Base-by-base conservation (phyloP, 1,139 yeast genomes). In the Geotrichum macrosporum region DNA sequence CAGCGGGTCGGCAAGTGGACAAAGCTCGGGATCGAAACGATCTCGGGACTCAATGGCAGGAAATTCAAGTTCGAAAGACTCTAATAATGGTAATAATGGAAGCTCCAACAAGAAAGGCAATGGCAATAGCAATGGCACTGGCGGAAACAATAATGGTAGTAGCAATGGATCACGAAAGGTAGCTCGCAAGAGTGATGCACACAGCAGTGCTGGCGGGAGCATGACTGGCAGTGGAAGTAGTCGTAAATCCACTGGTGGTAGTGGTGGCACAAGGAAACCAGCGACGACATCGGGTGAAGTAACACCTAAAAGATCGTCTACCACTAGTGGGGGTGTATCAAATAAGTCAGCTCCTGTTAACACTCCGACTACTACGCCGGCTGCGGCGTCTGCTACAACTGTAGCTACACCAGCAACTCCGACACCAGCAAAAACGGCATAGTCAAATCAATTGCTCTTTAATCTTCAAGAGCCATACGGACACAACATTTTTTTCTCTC, bases 81-180 rank as follows among this genome's bases (percentile, higher is more conserved):
- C 33, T 13, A 18, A 6, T 10, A 18, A 31, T 26, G 19, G 34
- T 20, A 19, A 26, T 13, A n/a, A 24, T n/a, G 26, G 18, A 26
- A 29, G 38, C 24, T 18, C 26, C 32, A 4, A 9, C 4, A 8
- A 29, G 2, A 21, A 29, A 6, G 12, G 15, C 13, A 26, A 9
- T 15, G 45, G 39, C n/a, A 21, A 31, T n/a, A 36, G 35, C 31
- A n/a, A 31, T 12, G 34, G 39, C n/a, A 18, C 26, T 20, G 22
- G 35, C 31, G 35, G 48, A 15, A 16, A 15, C n/a, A 32, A 40
- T 10, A 39, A 48, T 21, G 46, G 49, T 20, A 27, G 34, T 8
- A 35, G 43, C 5, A 46, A 50, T 4, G 44, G 47, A 4, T 35
- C 47, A 12, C 38, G 48, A 13, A 41, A 48, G 16, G 45, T 35